Base-by-base conservation (phyloP, 2,329 filamentous ascomycete genomes). In the Bipolaris victoriae region DNA sequence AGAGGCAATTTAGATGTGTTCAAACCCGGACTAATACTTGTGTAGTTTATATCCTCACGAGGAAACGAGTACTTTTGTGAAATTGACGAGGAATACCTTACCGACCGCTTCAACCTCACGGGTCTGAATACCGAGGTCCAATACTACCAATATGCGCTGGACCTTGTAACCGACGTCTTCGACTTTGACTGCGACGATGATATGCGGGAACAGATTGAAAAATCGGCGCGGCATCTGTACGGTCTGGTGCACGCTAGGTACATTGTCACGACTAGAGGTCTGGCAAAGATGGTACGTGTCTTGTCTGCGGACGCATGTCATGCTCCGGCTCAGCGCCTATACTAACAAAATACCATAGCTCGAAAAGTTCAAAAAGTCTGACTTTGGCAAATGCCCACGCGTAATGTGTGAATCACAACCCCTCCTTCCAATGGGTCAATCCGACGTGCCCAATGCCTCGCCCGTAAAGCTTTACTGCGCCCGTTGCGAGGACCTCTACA, bases 11-110 rank as follows among this genome's bases (percentile, higher is more conserved):
- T 18, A 15, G 31, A 24, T 15, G n/a, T 3, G 7, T 10, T n/a
- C 41, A n/a, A 10, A 22, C n/a, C 50, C 22, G 43, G 11, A 47
- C 65, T 70, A 33, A 70, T 52, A 29, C 16, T 15, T 9, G 4
- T 16, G 3, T 57, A 99, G 95, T 99, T 99, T 78, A 97, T 98
- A 71, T 97, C 94, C 4, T 97, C 93, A 5, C 87, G 95, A 54
- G 95, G 95, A 65, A 98, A 99, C 79, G 95, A 99, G 77, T 99
- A 99, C 80, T 99, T 98, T 73, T 99, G 95, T 85, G 95, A 99
- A 76, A 98, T 99, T 71, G 95, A 99, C 78, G 95, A 99, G 77
- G 95, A 99, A 72, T 99, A 99, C 78, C 85, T 99, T 45, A 98
- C 93, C 49, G 95, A 99, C 77, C 89, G 95, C 49, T 99, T 99